Conservation (phyloP, 352 stramenopile species). For the Pythium pyrilobum region DNA sequence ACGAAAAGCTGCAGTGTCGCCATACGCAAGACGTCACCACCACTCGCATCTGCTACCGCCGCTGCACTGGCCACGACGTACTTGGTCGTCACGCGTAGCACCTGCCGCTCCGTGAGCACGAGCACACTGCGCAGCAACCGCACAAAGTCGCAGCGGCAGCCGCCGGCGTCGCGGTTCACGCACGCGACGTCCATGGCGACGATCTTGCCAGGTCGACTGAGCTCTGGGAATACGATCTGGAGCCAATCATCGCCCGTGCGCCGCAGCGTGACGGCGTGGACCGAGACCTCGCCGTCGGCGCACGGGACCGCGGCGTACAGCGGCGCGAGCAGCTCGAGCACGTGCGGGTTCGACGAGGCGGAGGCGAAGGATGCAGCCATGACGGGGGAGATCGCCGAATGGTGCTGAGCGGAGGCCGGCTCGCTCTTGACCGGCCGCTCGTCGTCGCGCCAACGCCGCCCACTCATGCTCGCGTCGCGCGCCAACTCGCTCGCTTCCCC, state of each 20-base stretch:
- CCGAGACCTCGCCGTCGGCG: neutral
- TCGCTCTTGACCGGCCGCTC: neutral
- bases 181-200: constrained; percentile 38
- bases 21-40: neutral
- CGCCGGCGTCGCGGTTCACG: constrained; percentile 29
- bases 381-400: neutral
- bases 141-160: constrained; percentile 41
- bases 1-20: constrained; percentile 54
- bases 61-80: constrained; percentile 32
- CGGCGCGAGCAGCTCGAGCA: constrained; percentile 18
- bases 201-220: constrained; percentile 9
- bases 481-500: no score
- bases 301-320: constrained; percentile 2
- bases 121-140: constrained; percentile 39
- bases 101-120: constrained; percentile 30
- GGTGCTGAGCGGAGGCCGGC: neutral
- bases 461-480: neutral
- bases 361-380: neutral
- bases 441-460: neutral
- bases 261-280: constrained; percentile 4
- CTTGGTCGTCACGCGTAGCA: constrained; percentile 33
- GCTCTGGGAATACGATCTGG: constrained; percentile 14
- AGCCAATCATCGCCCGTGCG: constrained; percentile 13
- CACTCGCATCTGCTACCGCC: neutral
- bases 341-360: neutral